A percentile compares a stretch with the other conserved stretches of the same genome.
phyloP scores from a whole-genome alignment of 2,329 filamentous ascomycete genomes.

The Tolypocladium amazonense region DNA sequence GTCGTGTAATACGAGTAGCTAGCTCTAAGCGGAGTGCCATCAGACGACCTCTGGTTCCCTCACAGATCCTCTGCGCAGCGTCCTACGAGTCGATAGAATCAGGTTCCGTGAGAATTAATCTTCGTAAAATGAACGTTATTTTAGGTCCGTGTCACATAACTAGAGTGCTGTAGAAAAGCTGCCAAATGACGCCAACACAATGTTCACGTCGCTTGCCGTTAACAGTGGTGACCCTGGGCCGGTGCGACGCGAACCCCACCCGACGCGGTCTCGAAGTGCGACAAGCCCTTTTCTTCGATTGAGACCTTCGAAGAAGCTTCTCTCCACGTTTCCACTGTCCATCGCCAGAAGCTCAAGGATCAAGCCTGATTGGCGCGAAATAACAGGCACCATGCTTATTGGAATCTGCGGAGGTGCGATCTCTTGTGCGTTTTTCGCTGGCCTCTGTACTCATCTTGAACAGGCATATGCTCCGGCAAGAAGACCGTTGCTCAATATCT shows the following conservation, averaged over 20 bases:
- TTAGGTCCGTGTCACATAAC: background rate
- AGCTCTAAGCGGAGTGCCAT: background rate
- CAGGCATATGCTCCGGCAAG: conserved; percentile 90
- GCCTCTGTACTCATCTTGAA: background rate
- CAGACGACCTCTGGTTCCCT: background rate
- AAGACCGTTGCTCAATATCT: conserved; percentile 82
- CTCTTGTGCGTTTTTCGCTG: no score
- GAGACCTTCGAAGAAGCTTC: background rate
- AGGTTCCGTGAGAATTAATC: background rate
- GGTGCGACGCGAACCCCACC: background rate
- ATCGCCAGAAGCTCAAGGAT: background rate
- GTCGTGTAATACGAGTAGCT: background rate
- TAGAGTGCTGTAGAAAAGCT: background rate
- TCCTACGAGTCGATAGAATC: background rate
- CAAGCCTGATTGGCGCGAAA: background rate
- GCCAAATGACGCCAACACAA: background rate
- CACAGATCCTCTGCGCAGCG: background rate
- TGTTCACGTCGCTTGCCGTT: background rate
- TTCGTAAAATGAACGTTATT: background rate
- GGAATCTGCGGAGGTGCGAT: conserved; percentile 61
- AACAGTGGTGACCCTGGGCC: background rate
- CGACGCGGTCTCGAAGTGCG: background rate
- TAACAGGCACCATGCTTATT: conserved; percentile 52
- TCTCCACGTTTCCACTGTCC: background rate
- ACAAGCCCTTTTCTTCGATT: background rate